Percentiles rank a stretch among this genome's conserved stretches.
Conservation (phyloP, 2,329 filamentous ascomycete genomes). For the Penicillium sp. region DNA sequence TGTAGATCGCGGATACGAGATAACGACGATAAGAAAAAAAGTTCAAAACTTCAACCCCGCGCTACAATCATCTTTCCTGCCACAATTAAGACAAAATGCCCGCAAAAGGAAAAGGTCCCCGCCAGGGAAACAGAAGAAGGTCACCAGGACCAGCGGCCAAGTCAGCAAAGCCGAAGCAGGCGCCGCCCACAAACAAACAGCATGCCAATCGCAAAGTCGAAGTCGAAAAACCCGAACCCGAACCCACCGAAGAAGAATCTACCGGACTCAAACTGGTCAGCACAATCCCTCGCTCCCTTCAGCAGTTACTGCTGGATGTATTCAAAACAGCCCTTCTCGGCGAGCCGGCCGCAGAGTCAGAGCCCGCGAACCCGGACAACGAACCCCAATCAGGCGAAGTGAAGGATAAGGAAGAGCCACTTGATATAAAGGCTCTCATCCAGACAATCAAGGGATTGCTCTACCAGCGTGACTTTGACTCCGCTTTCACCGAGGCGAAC, state of each 20-base stretch:
- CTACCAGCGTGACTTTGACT: constrained; percentile 79
- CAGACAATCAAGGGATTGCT: constrained; percentile 85
- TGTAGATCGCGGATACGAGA: background rate
- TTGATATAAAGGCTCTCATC: constrained; percentile 56
- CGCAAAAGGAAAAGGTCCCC: constrained; percentile 2
- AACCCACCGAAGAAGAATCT: constrained; percentile 3
- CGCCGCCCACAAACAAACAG: constrained; percentile 12
- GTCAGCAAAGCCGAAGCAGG: constrained; percentile 7
- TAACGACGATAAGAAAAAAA: constrained; percentile 15
- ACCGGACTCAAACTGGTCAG: constrained; percentile 25
- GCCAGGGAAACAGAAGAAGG: constrained; percentile 12
- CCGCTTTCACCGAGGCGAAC: constrained; percentile 68
- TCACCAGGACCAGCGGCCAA: constrained; percentile 5
- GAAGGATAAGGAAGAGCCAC: constrained; percentile 10
- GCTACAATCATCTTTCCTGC: background rate
- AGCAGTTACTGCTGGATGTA: constrained; percentile 72
- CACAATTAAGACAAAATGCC: background rate
- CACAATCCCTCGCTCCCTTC: constrained; percentile 55
- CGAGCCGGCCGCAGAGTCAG: constrained; percentile 15
- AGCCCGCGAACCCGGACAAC: background rate
- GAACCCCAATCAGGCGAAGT: constrained; percentile 3
- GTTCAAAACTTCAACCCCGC: constrained; percentile 7
- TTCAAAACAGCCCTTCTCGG: constrained; percentile 67
- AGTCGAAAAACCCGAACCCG: constrained; percentile 8
- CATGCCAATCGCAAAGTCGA: constrained; percentile 9